These are phyloP conservation scores for Alternaria gaisen DNA, from an alignment of 2,329 filamentous ascomycete genomes.

Conservation along the genomic window DNA sequence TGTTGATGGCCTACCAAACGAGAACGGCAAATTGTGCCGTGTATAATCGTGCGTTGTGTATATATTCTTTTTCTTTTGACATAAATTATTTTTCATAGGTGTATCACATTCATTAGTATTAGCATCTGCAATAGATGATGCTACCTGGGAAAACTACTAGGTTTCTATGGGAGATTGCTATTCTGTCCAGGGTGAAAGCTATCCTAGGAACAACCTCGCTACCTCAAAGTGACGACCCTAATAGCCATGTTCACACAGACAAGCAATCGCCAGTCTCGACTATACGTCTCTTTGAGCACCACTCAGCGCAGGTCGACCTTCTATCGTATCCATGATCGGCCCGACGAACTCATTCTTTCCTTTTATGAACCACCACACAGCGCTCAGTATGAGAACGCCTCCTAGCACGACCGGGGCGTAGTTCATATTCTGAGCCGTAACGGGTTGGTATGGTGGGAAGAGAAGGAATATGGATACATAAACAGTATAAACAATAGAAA, in stretches of 20 bases:
- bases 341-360: constrained; percentile 2
- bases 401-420: constrained; percentile 18
- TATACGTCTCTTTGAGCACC: neutral
- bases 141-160: neutral
- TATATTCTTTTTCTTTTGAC: neutral
- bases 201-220: neutral
- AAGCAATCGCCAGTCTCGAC: neutral
- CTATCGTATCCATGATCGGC: neutral
- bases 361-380: neutral
- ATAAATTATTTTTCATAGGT: too few relatives aligned
- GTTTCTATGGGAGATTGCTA: neutral
- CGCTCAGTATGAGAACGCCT: neutral
- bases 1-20: constrained; percentile 45
- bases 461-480: constrained; percentile 33
- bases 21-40: constrained; percentile 49
- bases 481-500: constrained; percentile 24
- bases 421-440: constrained; percentile 31
- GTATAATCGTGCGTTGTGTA: constrained; percentile 14
- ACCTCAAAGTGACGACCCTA: neutral
- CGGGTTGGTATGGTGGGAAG: constrained; percentile 29
- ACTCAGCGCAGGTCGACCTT: neutral
- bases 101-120: too few relatives aligned
- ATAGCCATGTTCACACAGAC: too few relatives aligned
- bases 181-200: neutral
- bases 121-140: too few relatives aligned